These are phyloP conservation scores for Dimargaris verticillata DNA, from an alignment of 192 early-diverging fungal species.

Conservation along the genomic window DNA sequence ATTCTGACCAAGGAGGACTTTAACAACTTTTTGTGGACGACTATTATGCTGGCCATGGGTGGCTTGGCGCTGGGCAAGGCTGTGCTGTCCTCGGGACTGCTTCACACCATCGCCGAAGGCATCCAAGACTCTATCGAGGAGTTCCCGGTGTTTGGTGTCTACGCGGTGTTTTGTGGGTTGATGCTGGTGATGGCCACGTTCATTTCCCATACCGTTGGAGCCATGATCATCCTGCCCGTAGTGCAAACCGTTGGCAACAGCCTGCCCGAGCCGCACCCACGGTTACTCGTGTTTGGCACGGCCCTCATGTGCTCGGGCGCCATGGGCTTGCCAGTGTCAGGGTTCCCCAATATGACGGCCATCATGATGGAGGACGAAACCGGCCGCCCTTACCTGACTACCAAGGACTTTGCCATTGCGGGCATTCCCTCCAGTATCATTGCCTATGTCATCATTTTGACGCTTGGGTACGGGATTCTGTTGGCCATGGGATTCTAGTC, in stretches of 20 bases:
- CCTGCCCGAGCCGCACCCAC: constrained; percentile 59
- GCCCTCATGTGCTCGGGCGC: constrained; percentile 78
- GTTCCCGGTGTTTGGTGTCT: constrained; percentile 49
- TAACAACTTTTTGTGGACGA: constrained; percentile 90
- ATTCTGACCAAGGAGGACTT: constrained; percentile 91
- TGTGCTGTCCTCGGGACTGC: constrained; percentile 71
- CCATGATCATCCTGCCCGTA: constrained; percentile 89
- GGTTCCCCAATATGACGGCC: constrained; percentile 96
- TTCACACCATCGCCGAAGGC: constrained; percentile 53
- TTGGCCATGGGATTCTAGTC: constrained; percentile 34
- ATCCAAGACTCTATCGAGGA: constrained; percentile 50
- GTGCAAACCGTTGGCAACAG: constrained; percentile 72
- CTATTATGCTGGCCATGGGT: constrained; percentile 83
- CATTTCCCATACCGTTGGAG: constrained; percentile 89
- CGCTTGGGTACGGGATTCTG: constrained; percentile 66
- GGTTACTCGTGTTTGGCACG: constrained; percentile 65
- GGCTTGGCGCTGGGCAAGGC: constrained; percentile 87
- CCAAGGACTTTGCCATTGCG: constrained; percentile 66
- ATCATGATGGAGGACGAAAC: constrained; percentile 79
- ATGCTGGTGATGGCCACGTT: constrained; percentile 79
- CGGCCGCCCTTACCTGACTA: constrained; percentile 66
- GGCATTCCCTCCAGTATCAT: constrained; percentile 62
- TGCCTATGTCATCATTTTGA: constrained; percentile 50
- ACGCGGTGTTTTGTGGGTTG: constrained; percentile 59
- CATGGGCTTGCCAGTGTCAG: constrained; percentile 83